Evolutionary conservation across 179 eudicot genomes (phyloP).

Genomic region (Spergularia azorica): DNA sequence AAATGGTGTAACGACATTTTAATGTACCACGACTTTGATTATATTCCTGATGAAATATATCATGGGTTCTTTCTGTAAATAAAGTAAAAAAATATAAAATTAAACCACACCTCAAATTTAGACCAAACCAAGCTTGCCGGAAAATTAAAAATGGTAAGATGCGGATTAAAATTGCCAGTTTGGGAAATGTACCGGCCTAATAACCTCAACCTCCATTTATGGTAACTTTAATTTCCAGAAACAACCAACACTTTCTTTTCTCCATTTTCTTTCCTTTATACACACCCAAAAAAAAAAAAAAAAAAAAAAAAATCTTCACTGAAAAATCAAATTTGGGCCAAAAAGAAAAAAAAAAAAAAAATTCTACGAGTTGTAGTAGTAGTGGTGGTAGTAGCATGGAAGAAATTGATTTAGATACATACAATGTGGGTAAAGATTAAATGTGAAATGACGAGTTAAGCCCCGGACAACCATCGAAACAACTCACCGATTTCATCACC

Average conservation of each 20-base stretch:
- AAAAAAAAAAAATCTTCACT: not conserved
- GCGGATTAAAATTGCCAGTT: not conserved
- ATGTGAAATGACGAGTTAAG: constrained; percentile 27
- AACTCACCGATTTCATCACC: constrained; percentile 83
- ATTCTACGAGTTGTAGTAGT: not conserved
- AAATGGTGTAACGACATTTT: not conserved
- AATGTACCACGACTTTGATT: not conserved
- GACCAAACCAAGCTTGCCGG: not conserved
- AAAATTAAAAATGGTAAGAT: constrained; percentile 3
- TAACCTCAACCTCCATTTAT: constrained; percentile 12
- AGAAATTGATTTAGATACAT: not conserved
- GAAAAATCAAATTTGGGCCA: not conserved
- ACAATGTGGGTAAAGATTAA: too few species aligned
- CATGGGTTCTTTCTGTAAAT: not conserved
- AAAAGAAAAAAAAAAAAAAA: not conserved
- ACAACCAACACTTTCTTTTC: not conserved
- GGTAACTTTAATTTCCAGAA: constrained; percentile 2
- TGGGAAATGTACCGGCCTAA: not conserved
- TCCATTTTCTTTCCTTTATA: constrained; percentile 1
- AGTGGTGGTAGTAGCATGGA: not conserved
- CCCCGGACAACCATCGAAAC: constrained; percentile 87
- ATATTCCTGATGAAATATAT: not conserved
- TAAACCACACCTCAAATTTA: not conserved
- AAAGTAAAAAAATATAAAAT: not conserved
- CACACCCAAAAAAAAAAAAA: not conserved